Percentiles rank a stretch among this genome's conserved stretches.
Evolutionary conservation across 2,329 filamentous ascomycete species (phyloP).

Genomic region (Cadophora sp.): DNA sequence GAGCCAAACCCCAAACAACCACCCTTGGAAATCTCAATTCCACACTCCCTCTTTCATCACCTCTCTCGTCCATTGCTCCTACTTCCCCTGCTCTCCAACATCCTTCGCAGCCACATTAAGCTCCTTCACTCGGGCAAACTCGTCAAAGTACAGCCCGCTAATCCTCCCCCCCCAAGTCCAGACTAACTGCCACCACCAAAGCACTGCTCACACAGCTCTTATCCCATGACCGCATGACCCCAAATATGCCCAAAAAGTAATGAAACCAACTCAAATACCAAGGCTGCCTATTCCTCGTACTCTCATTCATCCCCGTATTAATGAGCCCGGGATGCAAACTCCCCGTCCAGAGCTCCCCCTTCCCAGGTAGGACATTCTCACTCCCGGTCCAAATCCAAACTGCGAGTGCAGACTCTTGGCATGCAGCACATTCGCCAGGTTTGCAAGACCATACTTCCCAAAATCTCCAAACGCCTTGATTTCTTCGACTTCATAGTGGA

Average conservation of each 20-base stretch:
- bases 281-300: slow-evolving; percentile 20
- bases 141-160: slow-evolving; percentile 33
- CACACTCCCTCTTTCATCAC: slow-evolving; percentile 29
- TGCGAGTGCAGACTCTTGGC: slow-evolving; percentile 28
- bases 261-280: slow-evolving; percentile 30
- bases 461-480: slow-evolving; percentile 19
- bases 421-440: slow-evolving; percentile 35
- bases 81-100: slow-evolving; percentile 18
- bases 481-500: slow-evolving; percentile 24
- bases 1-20: not conserved
- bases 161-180: slow-evolving; percentile 26
- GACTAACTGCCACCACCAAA: slow-evolving; percentile 32
- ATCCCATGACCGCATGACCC: slow-evolving; percentile 26
- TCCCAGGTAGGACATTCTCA: slow-evolving; percentile 19
- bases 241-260: slow-evolving; percentile 19
- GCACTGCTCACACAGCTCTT: slow-evolving; percentile 29
- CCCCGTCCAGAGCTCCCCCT: slow-evolving; percentile 33
- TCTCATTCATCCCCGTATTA: slow-evolving; percentile 29
- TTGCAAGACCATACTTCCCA: slow-evolving; percentile 31
- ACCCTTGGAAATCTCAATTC: slow-evolving; percentile 19
- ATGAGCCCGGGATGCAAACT: slow-evolving; percentile 33
- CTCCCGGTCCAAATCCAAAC: slow-evolving; percentile 33
- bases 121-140: slow-evolving; percentile 21
- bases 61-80: slow-evolving; percentile 32
- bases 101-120: slow-evolving; percentile 22